These are phyloP conservation scores for Huntiella abstrusa DNA, from an alignment of 2,329 filamentous ascomycete species.

Conservation along the genomic window DNA sequence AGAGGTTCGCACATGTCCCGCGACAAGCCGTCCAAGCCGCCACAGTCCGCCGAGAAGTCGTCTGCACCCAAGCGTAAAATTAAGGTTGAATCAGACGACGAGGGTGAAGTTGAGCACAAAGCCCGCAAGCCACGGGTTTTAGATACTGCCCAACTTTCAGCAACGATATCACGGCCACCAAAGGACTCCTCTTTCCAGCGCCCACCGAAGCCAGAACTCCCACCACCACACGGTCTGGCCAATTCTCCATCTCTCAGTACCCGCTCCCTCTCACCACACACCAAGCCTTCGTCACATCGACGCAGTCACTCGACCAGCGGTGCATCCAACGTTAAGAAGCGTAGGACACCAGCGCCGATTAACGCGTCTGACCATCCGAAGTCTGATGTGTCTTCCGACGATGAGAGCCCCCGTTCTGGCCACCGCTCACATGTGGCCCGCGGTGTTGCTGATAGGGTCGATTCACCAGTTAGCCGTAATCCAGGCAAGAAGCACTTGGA, in stretches of 20 bases:
- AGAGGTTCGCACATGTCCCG: slow-evolving; percentile 30
- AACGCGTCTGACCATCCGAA: slow-evolving; percentile 40
- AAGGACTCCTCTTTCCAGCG: slow-evolving; percentile 6
- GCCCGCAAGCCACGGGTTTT: slow-evolving; percentile 28
- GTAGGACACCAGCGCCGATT: slow-evolving; percentile 42
- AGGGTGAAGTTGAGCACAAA: slow-evolving; percentile 31
- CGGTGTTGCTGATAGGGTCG: slow-evolving; percentile 36
- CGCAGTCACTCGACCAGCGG: slow-evolving; percentile 46
- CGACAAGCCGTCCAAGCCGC: slow-evolving; percentile 21
- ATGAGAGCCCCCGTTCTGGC: slow-evolving; percentile 39
- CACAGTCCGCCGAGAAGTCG: slow-evolving; percentile 2
- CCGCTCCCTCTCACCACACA: slow-evolving; percentile 42
- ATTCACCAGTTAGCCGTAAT: slow-evolving; percentile 48
- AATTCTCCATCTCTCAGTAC: slow-evolving; percentile 2
- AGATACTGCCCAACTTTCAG: slow-evolving; percentile 12
- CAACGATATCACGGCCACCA: background rate
- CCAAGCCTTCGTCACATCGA: slow-evolving; percentile 31
- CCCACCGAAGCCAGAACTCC: slow-evolving; percentile 4
- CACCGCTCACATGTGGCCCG: slow-evolving; percentile 37
- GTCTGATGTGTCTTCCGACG: slow-evolving; percentile 46
- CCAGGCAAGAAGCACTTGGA: slow-evolving; percentile 77
- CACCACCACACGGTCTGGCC: background rate
- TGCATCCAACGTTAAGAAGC: slow-evolving; percentile 43
- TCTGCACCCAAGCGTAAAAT: slow-evolving; percentile 31
- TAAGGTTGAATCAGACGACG: slow-evolving; percentile 38